These are phyloP conservation scores for Lecanicillium sp. DNA, from an alignment of 2,329 filamentous ascomycete genomes.

Conservation along the genomic window DNA sequence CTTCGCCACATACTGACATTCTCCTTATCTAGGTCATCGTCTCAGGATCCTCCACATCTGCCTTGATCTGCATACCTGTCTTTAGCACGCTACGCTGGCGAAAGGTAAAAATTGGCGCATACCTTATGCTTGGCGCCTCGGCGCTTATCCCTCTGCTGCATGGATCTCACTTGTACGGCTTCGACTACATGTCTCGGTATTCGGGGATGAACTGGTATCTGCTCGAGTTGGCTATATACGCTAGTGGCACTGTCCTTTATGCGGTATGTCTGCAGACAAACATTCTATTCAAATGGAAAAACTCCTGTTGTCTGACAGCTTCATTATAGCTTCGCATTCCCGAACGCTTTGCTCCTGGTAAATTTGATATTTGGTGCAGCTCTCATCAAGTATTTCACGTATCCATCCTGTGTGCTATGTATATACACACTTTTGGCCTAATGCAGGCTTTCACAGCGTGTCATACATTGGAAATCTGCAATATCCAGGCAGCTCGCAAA, in stretches of 20 bases:
- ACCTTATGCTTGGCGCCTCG: constrained; percentile 14
- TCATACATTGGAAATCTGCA: constrained; percentile 16
- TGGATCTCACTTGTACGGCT: constrained; percentile 15
- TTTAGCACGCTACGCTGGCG: constrained; percentile 16
- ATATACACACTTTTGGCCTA: constrained; percentile 16
- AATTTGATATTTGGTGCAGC: constrained; percentile 80
- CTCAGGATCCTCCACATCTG: constrained; percentile 12
- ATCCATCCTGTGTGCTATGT: constrained; percentile 21
- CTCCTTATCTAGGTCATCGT: constrained; percentile 13
- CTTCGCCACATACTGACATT: constrained; percentile 11
- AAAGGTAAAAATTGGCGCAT: constrained; percentile 14
- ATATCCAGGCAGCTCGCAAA: constrained; percentile 10
- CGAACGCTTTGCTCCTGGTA: constrained; percentile 65
- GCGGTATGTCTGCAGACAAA: constrained; percentile 47
- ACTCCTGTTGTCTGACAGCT: constrained; percentile 2
- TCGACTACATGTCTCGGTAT: constrained; percentile 17
- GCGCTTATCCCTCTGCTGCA: constrained; percentile 17
- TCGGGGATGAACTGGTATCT: constrained; percentile 12
- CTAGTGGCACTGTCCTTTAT: constrained; percentile 65
- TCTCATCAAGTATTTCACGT: constrained; percentile 91
- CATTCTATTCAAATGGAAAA: neutral
- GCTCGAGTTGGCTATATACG: constrained; percentile 16
- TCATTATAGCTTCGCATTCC: constrained; percentile 59
- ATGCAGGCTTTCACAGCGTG: constrained; percentile 17
- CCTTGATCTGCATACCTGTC: constrained; percentile 14